Base-by-base conservation (phyloP, 1,139 yeast genomes). In the Lodderomyces jiufengensis region DNA sequence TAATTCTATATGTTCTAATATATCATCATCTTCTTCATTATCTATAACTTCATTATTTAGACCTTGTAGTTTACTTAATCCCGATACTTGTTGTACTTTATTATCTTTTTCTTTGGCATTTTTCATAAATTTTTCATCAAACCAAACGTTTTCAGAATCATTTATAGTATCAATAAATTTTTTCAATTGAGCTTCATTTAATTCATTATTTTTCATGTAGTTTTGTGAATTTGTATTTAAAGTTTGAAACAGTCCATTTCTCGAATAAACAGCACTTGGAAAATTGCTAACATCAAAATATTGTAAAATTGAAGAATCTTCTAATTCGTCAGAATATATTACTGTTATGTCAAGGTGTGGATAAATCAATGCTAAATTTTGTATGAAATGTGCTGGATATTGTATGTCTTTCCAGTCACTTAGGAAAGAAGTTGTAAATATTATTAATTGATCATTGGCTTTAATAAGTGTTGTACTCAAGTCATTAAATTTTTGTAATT, bases 371-470 rank as follows among this genome's bases (percentile, higher is more conserved):
- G 70, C 61, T 9, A 61, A 39, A 34, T 43, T 45, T 39, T 66
- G 71, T 38, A 55, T 59, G 40, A 59, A 64, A 45, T 69, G 75
- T 7, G 51, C 45, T 1, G 71, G 72, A 30, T 51, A 55, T 24
- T 55, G 46, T 38, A 50, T 55, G 12, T 57, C 55, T 23, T 47
- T 42, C 73, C 74, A 69, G 4, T 54, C 65, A 4, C 45, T 42
- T 24, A 53, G 36, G 35, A 50, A 53, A 8, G 54, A 39, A 32
- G 50, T 44, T 1, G 60, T 50, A 29, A 66, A 57, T 2, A 63
- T 63, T 2, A 64, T 50, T 31, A 63, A 36, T 21, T 48, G 46
- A 32, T 52, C 47, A 14, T 12, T 24, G 9, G 33, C 22, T 8
- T 20, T 14, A 3, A 21, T 9, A 3, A 35, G 16, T 11, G 31